These are phyloP conservation scores for Graphiopsis chlorocephala DNA, from an alignment of 2,329 filamentous ascomycete genomes.

Conservation along the genomic window DNA sequence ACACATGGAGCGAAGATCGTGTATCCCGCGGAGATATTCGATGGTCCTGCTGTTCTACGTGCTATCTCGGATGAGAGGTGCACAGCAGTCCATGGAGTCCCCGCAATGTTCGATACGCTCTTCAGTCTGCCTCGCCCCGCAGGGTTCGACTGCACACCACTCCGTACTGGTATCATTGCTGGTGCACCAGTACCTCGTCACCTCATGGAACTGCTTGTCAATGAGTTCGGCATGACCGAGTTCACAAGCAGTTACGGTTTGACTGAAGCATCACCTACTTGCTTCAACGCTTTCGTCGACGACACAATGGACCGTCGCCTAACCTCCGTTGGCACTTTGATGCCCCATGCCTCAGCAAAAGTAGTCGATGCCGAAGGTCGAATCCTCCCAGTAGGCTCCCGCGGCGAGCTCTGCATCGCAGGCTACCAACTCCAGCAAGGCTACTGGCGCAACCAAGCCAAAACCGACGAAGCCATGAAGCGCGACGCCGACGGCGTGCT, in stretches of 20 bases:
- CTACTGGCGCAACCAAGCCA: conserved; percentile 66
- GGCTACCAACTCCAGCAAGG: conserved; percentile 71
- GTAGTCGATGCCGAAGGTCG: conserved; percentile 67
- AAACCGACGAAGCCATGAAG: conserved; percentile 69
- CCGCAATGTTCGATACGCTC: conserved; percentile 76
- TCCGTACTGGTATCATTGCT: conserved; percentile 76
- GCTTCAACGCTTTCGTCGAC: conserved; percentile 75
- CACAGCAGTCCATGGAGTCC: conserved; percentile 77
- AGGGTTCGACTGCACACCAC: conserved; percentile 44
- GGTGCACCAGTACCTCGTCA: conserved; percentile 73
- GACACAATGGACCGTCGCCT: conserved; percentile 66
- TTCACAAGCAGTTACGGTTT: conserved; percentile 60
- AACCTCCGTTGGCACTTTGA: conserved; percentile 70
- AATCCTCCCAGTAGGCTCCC: conserved; percentile 63
- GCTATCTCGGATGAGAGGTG: conserved; percentile 54
- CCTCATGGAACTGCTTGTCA: conserved; percentile 70
- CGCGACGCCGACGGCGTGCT: conserved; percentile 36
- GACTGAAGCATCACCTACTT: conserved; percentile 75
- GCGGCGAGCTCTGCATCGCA: conserved; percentile 73
- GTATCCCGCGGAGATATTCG: conserved; percentile 72
- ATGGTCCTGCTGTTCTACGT: conserved; percentile 62
- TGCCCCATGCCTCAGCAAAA: conserved; percentile 73
- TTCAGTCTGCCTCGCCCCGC: conserved; percentile 48
- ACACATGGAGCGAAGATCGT: conserved; percentile 75
- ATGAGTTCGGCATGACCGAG: conserved; percentile 70